These are phyloP conservation scores for Papiliotrema flavescens DNA, from an alignment of 1,284 basidiomycete genomes.

Conservation along the genomic window DNA sequence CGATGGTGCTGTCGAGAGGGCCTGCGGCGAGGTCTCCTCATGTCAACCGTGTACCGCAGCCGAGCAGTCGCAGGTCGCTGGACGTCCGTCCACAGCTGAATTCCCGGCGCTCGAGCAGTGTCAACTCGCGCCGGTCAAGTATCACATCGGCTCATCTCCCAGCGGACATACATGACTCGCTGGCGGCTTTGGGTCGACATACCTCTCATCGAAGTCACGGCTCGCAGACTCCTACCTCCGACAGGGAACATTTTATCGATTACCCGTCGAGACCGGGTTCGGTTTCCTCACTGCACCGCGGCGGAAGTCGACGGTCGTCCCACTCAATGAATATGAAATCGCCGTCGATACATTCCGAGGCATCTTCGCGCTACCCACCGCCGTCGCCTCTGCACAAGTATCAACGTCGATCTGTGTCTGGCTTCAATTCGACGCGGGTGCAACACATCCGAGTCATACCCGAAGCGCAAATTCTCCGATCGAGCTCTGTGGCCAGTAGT, in stretches of 20 bases:
- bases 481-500: slow-evolving; percentile 34
- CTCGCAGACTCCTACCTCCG: slow-evolving; percentile 46
- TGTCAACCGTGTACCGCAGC: slow-evolving; percentile 19
- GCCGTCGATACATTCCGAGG: slow-evolving; percentile 27
- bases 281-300: slow-evolving; percentile 26
- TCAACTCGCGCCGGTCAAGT: slow-evolving; percentile 48
- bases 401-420: slow-evolving; percentile 38
- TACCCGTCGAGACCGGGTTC: slow-evolving; percentile 18
- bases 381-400: slow-evolving; percentile 43
- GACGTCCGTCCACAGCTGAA: slow-evolving; percentile 37
- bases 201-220: slow-evolving; percentile 40
- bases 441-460: slow-evolving; percentile 42
- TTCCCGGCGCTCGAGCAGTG: slow-evolving; percentile 45
- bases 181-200: slow-evolving; percentile 30
- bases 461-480: slow-evolving; percentile 33
- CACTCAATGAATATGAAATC: slow-evolving; percentile 31
- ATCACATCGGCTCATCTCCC: slow-evolving; percentile 40
- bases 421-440: slow-evolving; percentile 35
- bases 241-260: slow-evolving; percentile 27
- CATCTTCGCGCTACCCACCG: slow-evolving; percentile 17
- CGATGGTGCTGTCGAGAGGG: slow-evolving; percentile 35
- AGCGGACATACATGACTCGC: slow-evolving; percentile 24
- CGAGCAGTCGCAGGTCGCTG: slow-evolving; percentile 28
- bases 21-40: slow-evolving; percentile 26
- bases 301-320: slow-evolving; percentile 23